Conservation (phyloP, 2,329 filamentous ascomycete genomes). For the Aspergillus aculeatinus region DNA sequence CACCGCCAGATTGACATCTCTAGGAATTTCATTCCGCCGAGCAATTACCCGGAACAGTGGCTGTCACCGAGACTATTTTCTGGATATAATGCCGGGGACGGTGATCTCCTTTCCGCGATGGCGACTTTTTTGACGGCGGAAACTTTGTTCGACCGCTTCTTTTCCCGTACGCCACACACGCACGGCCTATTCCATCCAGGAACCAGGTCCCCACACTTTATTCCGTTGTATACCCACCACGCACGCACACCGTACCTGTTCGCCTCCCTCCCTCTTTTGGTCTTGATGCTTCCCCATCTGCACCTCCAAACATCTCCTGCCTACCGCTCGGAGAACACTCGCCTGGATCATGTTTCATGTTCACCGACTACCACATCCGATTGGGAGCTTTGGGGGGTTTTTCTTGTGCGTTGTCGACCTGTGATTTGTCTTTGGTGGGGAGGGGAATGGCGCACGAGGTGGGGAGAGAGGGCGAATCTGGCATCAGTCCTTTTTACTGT, state of each 20-base stretch:
- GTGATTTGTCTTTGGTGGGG: background rate
- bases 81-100: too few species aligned
- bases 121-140: background rate
- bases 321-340: too few species aligned
- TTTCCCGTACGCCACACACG: background rate
- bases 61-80: background rate
- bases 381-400: background rate
- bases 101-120: background rate
- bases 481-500: background rate
- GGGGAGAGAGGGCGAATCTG: background rate
- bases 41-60: conserved; percentile 10
- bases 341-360: conserved; percentile 6
- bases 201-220: background rate
- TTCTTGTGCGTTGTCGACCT: conserved; percentile 11
- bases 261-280: background rate
- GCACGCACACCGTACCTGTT: background rate
- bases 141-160: background rate
- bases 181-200: conserved; percentile 1
- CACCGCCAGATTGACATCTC: conserved; percentile 23
- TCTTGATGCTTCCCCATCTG: background rate
- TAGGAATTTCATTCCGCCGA: background rate
- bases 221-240: background rate
- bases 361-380: background rate
- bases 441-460: background rate
- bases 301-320: too few species aligned